These are phyloP conservation scores for Boletus sensibilis DNA, from an alignment of 768 basidiomycete genomes.

Conservation along the genomic window DNA sequence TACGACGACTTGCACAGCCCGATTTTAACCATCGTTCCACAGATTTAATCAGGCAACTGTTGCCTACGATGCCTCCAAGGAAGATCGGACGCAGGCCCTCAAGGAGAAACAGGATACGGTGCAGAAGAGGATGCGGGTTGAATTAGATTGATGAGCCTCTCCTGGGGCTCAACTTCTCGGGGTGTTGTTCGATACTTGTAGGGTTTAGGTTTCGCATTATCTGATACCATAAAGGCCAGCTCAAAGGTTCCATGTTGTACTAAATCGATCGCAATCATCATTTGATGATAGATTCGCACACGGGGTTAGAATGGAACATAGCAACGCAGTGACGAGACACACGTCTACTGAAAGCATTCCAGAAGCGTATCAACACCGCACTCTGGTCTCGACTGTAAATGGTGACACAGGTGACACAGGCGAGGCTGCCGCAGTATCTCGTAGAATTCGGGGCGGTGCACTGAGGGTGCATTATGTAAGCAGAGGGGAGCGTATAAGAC, in stretches of 20 bases:
- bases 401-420: constrained; percentile 23
- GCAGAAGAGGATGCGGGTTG: constrained; percentile 60
- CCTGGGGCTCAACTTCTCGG: not conserved
- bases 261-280: constrained; percentile 3
- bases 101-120: constrained; percentile 64
- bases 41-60: constrained; percentile 85
- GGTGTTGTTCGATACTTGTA: constrained; percentile 3
- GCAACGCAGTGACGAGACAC: constrained; percentile 1
- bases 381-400: not conserved
- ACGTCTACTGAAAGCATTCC: constrained; percentile 12
- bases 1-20: constrained; percentile 3
- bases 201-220: not conserved
- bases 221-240: constrained; percentile 8
- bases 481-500: constrained; percentile 7
- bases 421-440: constrained; percentile 3
- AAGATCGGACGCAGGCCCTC: constrained; percentile 77
- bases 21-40: constrained; percentile 2
- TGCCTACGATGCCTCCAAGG: constrained; percentile 84
- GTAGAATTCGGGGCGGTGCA: constrained; percentile 4
- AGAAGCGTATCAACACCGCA: constrained; percentile 16
- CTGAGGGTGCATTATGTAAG: constrained; percentile 21
- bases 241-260: not conserved
- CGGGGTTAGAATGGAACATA: constrained; percentile 10
- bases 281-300: constrained; percentile 1
- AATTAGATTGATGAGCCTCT: constrained; percentile 4